Conservation (phyloP, 108 stramenopile species). For the Nitzschia sp. region DNA sequence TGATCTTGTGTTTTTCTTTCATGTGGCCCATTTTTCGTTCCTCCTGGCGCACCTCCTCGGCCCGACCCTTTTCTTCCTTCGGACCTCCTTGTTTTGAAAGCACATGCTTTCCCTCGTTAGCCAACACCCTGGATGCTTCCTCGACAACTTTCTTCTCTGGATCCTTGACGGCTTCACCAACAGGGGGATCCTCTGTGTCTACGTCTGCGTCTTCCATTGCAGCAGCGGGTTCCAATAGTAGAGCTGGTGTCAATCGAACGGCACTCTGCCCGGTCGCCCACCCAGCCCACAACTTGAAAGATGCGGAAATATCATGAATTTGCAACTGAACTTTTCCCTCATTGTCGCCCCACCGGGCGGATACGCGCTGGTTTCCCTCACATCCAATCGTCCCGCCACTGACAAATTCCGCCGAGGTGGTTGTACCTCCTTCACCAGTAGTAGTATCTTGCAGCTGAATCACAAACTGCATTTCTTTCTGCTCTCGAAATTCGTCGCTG, state of each 20-base stretch:
- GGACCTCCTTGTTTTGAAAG: neutral
- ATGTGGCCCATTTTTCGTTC: neutral
- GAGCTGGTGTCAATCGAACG: constrained; percentile 55
- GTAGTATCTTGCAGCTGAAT: constrained; percentile 41
- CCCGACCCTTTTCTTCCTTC: neutral
- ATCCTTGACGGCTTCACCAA: neutral
- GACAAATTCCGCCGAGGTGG: constrained; percentile 33
- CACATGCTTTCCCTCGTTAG: no score
- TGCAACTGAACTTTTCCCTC: constrained; percentile 35
- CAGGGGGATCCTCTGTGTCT: neutral
- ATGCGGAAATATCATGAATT: constrained; percentile 23
- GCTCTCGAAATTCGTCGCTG: constrained; percentile 33
- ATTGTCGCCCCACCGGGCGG: constrained; percentile 20
- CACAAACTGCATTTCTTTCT: constrained; percentile 61
- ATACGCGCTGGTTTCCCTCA: constrained; percentile 33
- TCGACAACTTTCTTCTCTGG: neutral
- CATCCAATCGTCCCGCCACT: constrained; percentile 40
- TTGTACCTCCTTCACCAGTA: neutral
- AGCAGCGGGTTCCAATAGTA: constrained; percentile 29
- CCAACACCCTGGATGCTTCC: constrained; percentile 7
- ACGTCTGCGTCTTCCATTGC: neutral
- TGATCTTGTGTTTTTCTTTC: neutral
- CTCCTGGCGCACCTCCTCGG: neutral
- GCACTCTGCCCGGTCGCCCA: constrained; percentile 82
- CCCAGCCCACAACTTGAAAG: constrained; percentile 49